Evolutionary conservation across 108 stramenopile genomes (phyloP).

Genomic region (Aurantiochytrium sp.): DNA sequence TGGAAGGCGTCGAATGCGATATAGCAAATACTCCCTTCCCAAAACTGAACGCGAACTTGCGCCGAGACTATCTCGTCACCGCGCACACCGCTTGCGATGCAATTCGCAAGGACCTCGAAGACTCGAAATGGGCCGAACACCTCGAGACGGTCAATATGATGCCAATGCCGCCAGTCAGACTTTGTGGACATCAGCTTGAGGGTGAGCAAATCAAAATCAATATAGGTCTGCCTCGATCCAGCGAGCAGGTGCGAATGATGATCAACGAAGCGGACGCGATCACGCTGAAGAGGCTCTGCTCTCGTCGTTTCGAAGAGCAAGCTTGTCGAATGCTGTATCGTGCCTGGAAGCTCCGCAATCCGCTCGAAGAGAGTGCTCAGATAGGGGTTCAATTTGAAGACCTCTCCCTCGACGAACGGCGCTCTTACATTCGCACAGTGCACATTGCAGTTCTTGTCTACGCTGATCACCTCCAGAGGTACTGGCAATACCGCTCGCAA

Average conservation of each 20-base stretch:
- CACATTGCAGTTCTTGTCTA: background rate
- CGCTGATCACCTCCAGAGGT: background rate
- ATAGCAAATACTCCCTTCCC: background rate
- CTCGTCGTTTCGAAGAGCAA: background rate
- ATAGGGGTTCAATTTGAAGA: background rate
- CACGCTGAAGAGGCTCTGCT: background rate
- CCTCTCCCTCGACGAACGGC: background rate
- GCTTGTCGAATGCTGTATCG: background rate
- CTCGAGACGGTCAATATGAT: constrained; percentile 3
- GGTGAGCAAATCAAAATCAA: background rate
- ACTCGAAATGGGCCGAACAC: background rate
- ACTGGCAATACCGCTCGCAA: background rate
- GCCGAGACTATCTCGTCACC: background rate
- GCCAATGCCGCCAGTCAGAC: background rate
- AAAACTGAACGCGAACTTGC: background rate
- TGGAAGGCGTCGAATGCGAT: background rate
- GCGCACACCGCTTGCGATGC: background rate
- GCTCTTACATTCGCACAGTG: background rate
- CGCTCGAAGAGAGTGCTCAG: background rate
- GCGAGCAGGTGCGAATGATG: background rate
- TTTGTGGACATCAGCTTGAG: background rate
- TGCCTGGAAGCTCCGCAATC: background rate
- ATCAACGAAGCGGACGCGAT: background rate
- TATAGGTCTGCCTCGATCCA: background rate
- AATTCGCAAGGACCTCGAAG: background rate